phyloP scores from a whole-genome alignment of 23 red algal species.

The Cyanidium caldarium region DNA sequence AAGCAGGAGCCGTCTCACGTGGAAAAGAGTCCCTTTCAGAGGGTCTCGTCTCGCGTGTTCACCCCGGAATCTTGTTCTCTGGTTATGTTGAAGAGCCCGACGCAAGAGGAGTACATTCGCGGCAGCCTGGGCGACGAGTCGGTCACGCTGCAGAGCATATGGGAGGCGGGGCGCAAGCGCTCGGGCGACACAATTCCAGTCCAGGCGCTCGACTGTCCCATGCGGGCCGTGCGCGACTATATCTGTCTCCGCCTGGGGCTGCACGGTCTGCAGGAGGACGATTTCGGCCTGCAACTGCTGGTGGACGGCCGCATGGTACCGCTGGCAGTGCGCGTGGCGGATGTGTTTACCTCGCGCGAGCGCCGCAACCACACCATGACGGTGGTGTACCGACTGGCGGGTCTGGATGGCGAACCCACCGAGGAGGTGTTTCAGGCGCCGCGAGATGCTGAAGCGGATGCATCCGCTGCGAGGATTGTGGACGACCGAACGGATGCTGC shows the following conservation, averaged over 20 bases:
- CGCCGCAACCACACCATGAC: conserved; percentile 19
- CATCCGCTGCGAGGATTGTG: not conserved
- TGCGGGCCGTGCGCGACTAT: conserved; percentile 64
- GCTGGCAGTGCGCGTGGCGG: conserved; percentile 41
- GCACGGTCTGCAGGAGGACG: conserved; percentile 47
- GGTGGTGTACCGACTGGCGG: conserved; percentile 55
- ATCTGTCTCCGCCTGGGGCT: conserved; percentile 66
- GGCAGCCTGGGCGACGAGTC: conserved; percentile 38
- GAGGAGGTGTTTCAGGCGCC: conserved; percentile 46
- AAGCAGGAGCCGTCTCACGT: no score
- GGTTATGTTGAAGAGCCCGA: conserved; percentile 62
- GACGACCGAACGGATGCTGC: conserved; percentile 11
- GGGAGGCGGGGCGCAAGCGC: not conserved
- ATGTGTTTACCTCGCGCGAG: conserved; percentile 34
- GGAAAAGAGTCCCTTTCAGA: no score
- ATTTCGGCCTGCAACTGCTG: conserved; percentile 73
- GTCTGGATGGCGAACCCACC: conserved; percentile 67
- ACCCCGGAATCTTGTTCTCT: no score
- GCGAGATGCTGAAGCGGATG: conserved; percentile 19
- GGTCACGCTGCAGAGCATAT: conserved; percentile 7
- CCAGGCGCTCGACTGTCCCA: not conserved
- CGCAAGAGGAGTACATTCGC: conserved; percentile 82
- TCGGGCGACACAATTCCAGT: not conserved
- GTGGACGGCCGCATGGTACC: conserved; percentile 55
- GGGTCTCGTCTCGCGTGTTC: no score